Base-by-base conservation (phyloP, 176 grass and related monocot species). In the Elymus sibiricus region DNA sequence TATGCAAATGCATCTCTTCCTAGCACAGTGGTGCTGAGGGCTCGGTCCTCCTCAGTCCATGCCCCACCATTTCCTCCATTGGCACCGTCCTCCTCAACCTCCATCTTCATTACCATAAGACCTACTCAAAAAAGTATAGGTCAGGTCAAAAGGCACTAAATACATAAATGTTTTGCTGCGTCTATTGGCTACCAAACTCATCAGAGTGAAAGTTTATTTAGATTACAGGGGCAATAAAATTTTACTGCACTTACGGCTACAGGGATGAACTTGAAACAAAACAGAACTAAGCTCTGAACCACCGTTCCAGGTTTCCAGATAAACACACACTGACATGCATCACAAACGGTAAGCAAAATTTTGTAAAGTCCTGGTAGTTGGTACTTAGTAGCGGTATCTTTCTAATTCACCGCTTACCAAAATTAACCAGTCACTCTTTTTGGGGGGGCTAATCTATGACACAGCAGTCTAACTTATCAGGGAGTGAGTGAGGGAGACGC, bases 1-100 rank as follows among this genome's bases (percentile, higher is more conserved):
- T 98, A 98, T 13, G 90, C 79, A 86, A 98, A 94, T 25, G 97
- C 97, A 38, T 96, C 97, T 13, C 63, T 64, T 5, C 97, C 97
- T 14, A 98, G 92, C 40, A 95, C 88, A 11, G 86, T 87, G 22
- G 87, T 68, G 3, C 88, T 87, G 35, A 93, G 86, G 55, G 82
- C 84, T 69, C 79, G 60, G 84, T 96, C 94, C 74, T 91, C 94
- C 49, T 91, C 94, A n/a, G 86, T 92, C 94, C 97, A 99, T 32
- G 76, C 80, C 21, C 69, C 86, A 39, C 51, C 86, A 76, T 68
- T 63, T 85, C 76, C 53, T 59, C 78, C 67, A 26, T 80, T 58
- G 65, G 59, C 83, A 29, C 79, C 75, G 27, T 85, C 70, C 16
- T 87, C 87, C 21, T 92, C 84, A 19, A 81, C 39, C 64, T 92